A percentile compares a stretch with the other conserved stretches of the same genome.
These are phyloP conservation scores for Mycena rebaudengoi DNA, from an alignment of 768 basidiomycete genomes.

Conservation along the genomic window DNA sequence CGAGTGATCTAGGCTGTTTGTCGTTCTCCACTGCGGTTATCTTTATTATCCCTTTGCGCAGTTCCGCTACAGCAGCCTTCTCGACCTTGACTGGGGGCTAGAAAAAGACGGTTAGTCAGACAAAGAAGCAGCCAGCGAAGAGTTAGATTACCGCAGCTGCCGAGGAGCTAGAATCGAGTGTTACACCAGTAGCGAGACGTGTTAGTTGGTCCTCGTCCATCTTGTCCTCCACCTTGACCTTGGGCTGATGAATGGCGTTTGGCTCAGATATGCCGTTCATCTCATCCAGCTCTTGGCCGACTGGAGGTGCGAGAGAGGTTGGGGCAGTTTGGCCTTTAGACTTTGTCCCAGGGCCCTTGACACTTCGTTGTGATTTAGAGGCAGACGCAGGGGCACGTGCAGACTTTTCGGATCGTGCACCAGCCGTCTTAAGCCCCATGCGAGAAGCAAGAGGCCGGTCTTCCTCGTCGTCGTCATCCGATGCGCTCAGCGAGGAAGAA, in stretches of 20 bases:
- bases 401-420: slow-evolving; percentile 38
- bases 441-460: slow-evolving; percentile 64
- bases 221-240: slow-evolving; percentile 79
- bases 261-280: slow-evolving; percentile 56
- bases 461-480: slow-evolving; percentile 66
- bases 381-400: slow-evolving; percentile 35
- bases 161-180: slow-evolving; percentile 68
- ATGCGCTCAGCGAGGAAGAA: slow-evolving; percentile 60
- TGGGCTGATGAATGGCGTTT: slow-evolving; percentile 55
- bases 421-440: slow-evolving; percentile 40
- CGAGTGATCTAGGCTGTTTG: slow-evolving; percentile 72
- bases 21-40: slow-evolving; percentile 90
- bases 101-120: slow-evolving; percentile 13
- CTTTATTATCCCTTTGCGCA: slow-evolving; percentile 83
- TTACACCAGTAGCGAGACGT: slow-evolving; percentile 81
- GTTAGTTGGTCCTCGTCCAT: slow-evolving; percentile 82
- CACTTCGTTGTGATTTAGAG: slow-evolving; percentile 49
- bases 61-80: slow-evolving; percentile 82
- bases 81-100: slow-evolving; percentile 69
- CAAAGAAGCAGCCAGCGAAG: neutral
- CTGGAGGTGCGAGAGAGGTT: slow-evolving; percentile 50
- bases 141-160: slow-evolving; percentile 55
- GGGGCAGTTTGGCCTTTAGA: slow-evolving; percentile 68
- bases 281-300: slow-evolving; percentile 46
- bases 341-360: slow-evolving; percentile 66